Conservation (phyloP, 108 stramenopile species). For the Cyclotella baltica region DNA sequence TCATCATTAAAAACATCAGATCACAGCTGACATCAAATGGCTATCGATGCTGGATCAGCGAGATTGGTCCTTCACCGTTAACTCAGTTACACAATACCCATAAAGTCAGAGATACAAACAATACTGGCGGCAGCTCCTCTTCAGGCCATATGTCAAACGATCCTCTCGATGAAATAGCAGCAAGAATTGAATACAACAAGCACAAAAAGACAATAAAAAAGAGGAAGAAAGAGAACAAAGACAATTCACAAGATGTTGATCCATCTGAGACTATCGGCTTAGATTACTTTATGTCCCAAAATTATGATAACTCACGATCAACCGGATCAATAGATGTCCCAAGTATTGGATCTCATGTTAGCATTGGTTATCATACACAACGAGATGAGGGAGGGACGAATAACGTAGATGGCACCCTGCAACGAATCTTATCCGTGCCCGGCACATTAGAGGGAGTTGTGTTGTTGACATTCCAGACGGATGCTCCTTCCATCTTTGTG, state of each 20-base stretch:
- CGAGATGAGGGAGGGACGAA: too few species aligned
- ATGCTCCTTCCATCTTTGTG: slow-evolving; percentile 38
- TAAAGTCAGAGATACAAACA: background rate
- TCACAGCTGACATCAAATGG: slow-evolving; percentile 3
- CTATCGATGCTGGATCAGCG: slow-evolving; percentile 10
- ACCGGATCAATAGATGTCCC: slow-evolving; percentile 7
- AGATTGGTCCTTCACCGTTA: slow-evolving; percentile 20
- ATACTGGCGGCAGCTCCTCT: background rate
- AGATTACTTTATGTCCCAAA: background rate
- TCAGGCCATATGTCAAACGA: background rate
- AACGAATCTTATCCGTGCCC: background rate
- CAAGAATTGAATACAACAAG: slow-evolving; percentile 15
- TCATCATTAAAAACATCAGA: slow-evolving; percentile 5
- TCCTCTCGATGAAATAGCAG: background rate
- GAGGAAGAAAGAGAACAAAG: slow-evolving; percentile 7
- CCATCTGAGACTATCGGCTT: background rate
- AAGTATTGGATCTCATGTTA: slow-evolving; percentile 13
- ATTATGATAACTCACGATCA: background rate
- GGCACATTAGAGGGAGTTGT: slow-evolving; percentile 29
- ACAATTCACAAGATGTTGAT: background rate
- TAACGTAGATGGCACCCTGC: too few species aligned
- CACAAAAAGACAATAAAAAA: slow-evolving; percentile 7
- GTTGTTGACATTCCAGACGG: slow-evolving; percentile 29
- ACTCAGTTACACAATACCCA: background rate
- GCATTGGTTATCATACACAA: slow-evolving; percentile 18